Conservation (phyloP, 2,329 filamentous ascomycete species). For the Colletotrichum sp. region DNA sequence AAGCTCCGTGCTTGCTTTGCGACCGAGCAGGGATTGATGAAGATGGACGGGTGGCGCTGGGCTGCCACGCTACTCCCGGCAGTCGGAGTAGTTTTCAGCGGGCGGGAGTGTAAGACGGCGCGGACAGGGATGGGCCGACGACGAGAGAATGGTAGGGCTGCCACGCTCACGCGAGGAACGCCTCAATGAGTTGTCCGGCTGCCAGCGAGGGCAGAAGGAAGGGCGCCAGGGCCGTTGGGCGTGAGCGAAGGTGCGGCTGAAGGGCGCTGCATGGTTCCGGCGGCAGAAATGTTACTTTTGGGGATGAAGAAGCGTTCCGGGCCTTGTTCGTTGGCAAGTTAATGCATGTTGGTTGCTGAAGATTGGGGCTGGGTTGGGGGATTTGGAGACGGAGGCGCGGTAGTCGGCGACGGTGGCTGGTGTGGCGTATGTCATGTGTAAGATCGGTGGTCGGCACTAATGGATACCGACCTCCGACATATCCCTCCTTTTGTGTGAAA, state of each 20-base stretch:
- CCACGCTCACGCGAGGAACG: background rate
- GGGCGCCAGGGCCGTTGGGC: background rate
- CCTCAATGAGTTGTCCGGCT: background rate
- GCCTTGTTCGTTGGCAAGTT: background rate
- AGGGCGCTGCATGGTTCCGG: background rate
- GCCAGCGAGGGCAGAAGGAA: background rate
- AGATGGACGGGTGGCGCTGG: background rate
- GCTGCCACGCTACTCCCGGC: background rate
- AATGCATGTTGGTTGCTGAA: background rate
- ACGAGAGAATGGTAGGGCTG: background rate
- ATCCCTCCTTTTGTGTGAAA: accelerated
- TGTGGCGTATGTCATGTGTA: background rate
- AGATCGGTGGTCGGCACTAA: background rate
- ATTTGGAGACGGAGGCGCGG: background rate
- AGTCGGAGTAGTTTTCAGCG: background rate
- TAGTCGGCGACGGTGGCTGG: background rate
- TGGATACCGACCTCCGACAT: background rate
- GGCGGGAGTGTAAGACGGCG: background rate
- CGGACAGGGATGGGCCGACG: background rate
- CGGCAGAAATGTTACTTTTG: background rate
- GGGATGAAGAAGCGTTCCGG: background rate
- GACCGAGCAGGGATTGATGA: background rate
- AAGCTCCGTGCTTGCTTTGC: background rate
- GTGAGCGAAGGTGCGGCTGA: background rate
- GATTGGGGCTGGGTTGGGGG: background rate